These are phyloP conservation scores for Poteriospumella lacustris DNA, from an alignment of 108 stramenopile species.

Conservation along the genomic window DNA sequence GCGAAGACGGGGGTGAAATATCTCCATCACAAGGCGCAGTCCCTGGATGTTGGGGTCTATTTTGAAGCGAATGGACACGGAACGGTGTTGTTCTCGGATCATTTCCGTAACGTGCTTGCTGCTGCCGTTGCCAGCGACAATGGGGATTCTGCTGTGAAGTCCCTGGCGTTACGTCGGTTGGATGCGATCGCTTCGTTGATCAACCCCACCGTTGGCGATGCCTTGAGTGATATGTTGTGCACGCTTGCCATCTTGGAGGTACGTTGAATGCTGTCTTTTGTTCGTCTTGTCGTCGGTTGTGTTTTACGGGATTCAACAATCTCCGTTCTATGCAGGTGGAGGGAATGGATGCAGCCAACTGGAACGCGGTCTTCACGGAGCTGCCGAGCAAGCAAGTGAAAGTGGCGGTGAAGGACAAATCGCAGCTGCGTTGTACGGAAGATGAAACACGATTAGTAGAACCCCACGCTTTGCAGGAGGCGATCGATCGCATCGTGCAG, in stretches of 20 bases:
- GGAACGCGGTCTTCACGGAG: slow-evolving; percentile 66
- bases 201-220: slow-evolving; percentile 96
- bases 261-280: background rate
- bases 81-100: slow-evolving; percentile 79
- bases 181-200: slow-evolving; percentile 59
- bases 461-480: slow-evolving; percentile 73
- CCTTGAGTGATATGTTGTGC: slow-evolving; percentile 84
- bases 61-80: slow-evolving; percentile 99
- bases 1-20: slow-evolving; percentile 96
- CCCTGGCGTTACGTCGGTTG: slow-evolving; percentile 52
- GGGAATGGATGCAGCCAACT: background rate
- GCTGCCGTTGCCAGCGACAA: slow-evolving; percentile 27
- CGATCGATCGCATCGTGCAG: slow-evolving; percentile 65
- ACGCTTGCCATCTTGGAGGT: slow-evolving; percentile 72
- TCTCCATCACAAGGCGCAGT: slow-evolving; percentile 80
- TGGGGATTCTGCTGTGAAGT: slow-evolving; percentile 13
- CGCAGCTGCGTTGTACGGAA: slow-evolving; percentile 55
- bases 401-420: slow-evolving; percentile 71
- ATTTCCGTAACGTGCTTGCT: slow-evolving; percentile 39
- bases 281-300: background rate
- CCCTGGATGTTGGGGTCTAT: slow-evolving; percentile 96
- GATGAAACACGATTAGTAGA: slow-evolving; percentile 77
- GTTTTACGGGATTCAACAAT: background rate
- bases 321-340: background rate
- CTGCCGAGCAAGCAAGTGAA: slow-evolving; percentile 88